These are phyloP conservation scores for Strobilomyces confusus DNA, from an alignment of 768 basidiomycete species.

Conservation along the genomic window DNA sequence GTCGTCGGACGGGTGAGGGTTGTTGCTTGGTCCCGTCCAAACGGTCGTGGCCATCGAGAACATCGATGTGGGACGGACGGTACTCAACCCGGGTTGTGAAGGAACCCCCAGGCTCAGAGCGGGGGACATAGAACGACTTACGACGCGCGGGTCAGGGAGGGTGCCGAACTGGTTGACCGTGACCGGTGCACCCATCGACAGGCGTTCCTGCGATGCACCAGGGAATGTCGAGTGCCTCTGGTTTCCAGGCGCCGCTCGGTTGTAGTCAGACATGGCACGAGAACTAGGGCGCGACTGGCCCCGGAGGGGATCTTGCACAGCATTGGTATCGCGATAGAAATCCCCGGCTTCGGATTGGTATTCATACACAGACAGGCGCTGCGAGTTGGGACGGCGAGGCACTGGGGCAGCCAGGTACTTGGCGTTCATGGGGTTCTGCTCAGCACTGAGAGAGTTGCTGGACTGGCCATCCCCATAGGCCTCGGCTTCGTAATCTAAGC, in stretches of 20 bases:
- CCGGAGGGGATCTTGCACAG: slow-evolving; percentile 33
- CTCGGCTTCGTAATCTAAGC: slow-evolving; percentile 60
- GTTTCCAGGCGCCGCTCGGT: slow-evolving; percentile 23
- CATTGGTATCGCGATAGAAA: slow-evolving; percentile 56
- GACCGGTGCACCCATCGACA: slow-evolving; percentile 32
- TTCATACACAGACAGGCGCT: slow-evolving; percentile 41
- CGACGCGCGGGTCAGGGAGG: slow-evolving; percentile 42
- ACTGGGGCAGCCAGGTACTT: slow-evolving; percentile 33
- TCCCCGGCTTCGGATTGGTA: slow-evolving; percentile 47
- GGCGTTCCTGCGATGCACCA: slow-evolving; percentile 37
- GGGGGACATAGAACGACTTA: slow-evolving; percentile 33
- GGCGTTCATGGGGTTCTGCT: slow-evolving; percentile 24
- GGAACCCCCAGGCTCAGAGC: slow-evolving; percentile 8
- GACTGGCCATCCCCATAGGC: slow-evolving; percentile 49
- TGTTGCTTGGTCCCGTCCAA: slow-evolving; percentile 47
- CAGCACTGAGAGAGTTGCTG: slow-evolving; percentile 41
- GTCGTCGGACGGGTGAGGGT: slow-evolving; percentile 56
- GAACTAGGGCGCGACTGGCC: slow-evolving; percentile 30
- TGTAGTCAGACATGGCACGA: slow-evolving; percentile 28
- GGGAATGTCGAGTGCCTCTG: slow-evolving; percentile 24
- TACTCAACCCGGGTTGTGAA: slow-evolving; percentile 6
- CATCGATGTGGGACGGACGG: slow-evolving; percentile 47
- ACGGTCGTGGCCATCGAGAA: slow-evolving; percentile 60
- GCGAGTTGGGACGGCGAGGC: slow-evolving; percentile 36
- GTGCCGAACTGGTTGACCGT: slow-evolving; percentile 34